Evolutionary conservation across 176 grass and related monocot species (phyloP), one percentile per base, ranked within the genome.

Genomic region (Zea luxurians): DNA sequence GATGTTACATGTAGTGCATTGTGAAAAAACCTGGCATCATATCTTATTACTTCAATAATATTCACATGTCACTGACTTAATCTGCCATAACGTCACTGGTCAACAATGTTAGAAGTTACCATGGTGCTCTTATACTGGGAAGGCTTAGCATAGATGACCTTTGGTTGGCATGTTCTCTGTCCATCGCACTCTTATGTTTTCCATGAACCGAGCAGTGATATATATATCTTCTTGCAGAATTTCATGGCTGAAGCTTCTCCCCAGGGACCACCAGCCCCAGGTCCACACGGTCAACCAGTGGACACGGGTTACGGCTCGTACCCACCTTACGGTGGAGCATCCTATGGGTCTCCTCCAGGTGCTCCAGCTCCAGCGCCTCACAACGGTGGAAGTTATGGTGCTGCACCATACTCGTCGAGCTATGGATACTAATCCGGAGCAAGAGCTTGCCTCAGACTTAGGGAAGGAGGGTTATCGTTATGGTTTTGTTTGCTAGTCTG

Each of bases 211-310:
- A 59, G 20, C 47, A 57, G 0, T 16, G 18, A 40, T 18, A 15
- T 9, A 15, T 9, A 13, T 18, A 38, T 81, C 73, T 3, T 72
- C 1, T 83, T 81, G 78, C 86, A 99, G 92, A 99, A 99, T 93
- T 99, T 99, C 85, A 95, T 99, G 87, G 96, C 88, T 4, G 96
- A 94, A 65, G 92, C 90, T 17, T 86, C 84, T 75, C 55, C 90
- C 50, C 84, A 87, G 40, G 88, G 86, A 4, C 84, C 84, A 73
- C 78, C 73, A 7, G 80, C 80, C 43, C 77, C 85, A 0, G 70
- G 70, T 36, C 82, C 70, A 57, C 38, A 79, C 1, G 5, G 71
- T n/a, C 86, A 80, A 76, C 55, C 87, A 60, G 70, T 76, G 59
- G 92, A 99, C 69, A 13, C 77, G 1, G 76, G 83, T 76, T 99